phyloP scores from a whole-genome alignment of 768 basidiomycete species.

The Naematelia aurantialba region DNA sequence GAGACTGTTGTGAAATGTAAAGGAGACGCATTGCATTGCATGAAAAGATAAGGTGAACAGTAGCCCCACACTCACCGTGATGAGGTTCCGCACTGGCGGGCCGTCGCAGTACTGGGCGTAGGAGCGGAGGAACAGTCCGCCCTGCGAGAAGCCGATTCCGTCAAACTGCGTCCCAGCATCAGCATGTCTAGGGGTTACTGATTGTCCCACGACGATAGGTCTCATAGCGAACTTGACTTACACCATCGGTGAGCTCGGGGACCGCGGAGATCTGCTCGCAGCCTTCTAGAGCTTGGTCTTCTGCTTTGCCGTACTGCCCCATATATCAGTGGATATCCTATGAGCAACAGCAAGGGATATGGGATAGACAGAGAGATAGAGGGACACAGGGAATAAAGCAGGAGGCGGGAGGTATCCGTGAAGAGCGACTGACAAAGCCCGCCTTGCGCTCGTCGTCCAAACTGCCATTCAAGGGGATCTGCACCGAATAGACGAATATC shows the following conservation, averaged over 20 bases:
- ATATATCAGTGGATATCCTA: not conserved
- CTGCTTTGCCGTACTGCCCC: conserved; percentile 50
- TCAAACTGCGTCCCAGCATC: conserved; percentile 41
- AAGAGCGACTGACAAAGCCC: conserved; percentile 33
- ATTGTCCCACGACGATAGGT: not conserved
- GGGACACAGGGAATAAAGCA: too few species aligned
- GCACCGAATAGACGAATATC: conserved; percentile 50
- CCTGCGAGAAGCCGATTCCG: conserved; percentile 54
- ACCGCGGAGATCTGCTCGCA: conserved; percentile 45
- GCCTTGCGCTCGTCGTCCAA: conserved; percentile 48
- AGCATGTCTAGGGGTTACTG: not conserved
- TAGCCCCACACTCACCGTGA: conserved; percentile 49
- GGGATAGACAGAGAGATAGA: too few species aligned
- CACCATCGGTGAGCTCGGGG: conserved; percentile 40
- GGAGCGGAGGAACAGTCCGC: conserved; percentile 51
- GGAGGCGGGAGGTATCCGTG: too few species aligned
- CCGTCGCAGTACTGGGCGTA: conserved; percentile 50
- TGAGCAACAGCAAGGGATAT: not conserved
- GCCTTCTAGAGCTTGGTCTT: conserved; percentile 38
- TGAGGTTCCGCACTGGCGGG: conserved; percentile 48
- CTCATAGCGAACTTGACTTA: conserved; percentile 9
- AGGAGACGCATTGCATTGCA: too few species aligned
- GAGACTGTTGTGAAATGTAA: too few species aligned
- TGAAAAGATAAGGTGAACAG: too few species aligned
- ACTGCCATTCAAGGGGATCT: conserved; percentile 41